Base-by-base conservation (phyloP, 257 asterid genomes). In the Forsythia viridissima region DNA sequence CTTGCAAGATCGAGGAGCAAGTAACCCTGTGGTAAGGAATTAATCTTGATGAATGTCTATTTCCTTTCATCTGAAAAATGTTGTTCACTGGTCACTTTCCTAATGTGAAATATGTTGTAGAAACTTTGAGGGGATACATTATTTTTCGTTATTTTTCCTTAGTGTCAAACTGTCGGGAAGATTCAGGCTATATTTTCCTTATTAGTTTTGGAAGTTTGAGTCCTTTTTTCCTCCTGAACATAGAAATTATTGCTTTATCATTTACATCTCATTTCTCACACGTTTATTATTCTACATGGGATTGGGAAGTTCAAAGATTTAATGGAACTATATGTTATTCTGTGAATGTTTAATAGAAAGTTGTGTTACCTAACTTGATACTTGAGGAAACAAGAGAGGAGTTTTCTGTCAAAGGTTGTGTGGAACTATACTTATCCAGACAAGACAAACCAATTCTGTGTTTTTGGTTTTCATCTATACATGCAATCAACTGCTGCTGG, bases 21-120 rank as follows among this genome's bases (percentile, higher is more conserved):
- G 86, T 82, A 91, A 87, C 82, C 92, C 96, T 61, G 97, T 89
- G 93, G 97, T 92, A 86, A 84, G 90, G 71, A 82, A 81, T 80
- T 87, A 72, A 79, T 76, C 72, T 75, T 46, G 57, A 73, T 78
- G 72, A 15, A 34, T 78, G 4, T 43, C 72, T 70, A 78, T 74
- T 3, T 3, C 9, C 38, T 24, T 78, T 71, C 52, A 24, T 55
- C 3, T 71, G 44, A 70, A 61, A 61, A 37, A 36, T 66, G 30
- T 46, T 44, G 6, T 68, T 30, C 63, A 55, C 6, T 59, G 48
- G 20, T 57, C 37, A 18, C 34, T 76, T 75, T 42, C 73, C 24
- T 1, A 65, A 8, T 55, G 37, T 74, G 10, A 44, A 8, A n/a
- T 73, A 21, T 61, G 9, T 18, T 1, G 63, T 75, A 30, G 34